Percentiles rank a stretch among this genome's conserved stretches.
Evolutionary conservation across 495 filamentous ascomycete genomes (phyloP).

Genomic region (Daldinia loculata): DNA sequence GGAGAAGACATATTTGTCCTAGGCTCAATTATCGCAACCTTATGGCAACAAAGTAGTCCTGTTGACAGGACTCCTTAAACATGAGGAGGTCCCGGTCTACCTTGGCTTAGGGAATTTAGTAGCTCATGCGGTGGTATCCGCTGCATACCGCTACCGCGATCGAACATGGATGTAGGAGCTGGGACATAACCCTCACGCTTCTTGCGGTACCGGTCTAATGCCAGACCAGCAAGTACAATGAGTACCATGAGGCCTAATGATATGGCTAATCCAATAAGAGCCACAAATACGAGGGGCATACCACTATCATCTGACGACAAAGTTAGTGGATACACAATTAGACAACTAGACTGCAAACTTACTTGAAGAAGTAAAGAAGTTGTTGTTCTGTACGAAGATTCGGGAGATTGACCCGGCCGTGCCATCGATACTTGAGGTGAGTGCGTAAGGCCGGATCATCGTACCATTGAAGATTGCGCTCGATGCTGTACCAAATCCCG

Average conservation of each 20-base stretch:
- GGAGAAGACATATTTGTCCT: background rate
- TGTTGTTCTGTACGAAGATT: slow-evolving; percentile 78
- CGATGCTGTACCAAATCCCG: slow-evolving; percentile 80
- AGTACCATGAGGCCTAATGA: slow-evolving; percentile 87
- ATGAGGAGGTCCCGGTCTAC: slow-evolving; percentile 51
- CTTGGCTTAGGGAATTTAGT: slow-evolving; percentile 62
- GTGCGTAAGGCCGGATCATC: slow-evolving; percentile 76
- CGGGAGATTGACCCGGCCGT: slow-evolving; percentile 66
- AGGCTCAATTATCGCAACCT: slow-evolving; percentile 1
- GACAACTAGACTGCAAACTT: slow-evolving; percentile 40
- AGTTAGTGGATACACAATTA: slow-evolving; percentile 39
- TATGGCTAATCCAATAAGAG: slow-evolving; percentile 91
- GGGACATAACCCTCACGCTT: slow-evolving; percentile 86
- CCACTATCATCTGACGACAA: slow-evolving; percentile 54
- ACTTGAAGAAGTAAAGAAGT: slow-evolving; percentile 59
- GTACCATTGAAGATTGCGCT: slow-evolving; percentile 88
- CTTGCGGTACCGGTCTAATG: slow-evolving; percentile 84
- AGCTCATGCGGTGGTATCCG: slow-evolving; percentile 84
- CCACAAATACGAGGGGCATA: slow-evolving; percentile 84
- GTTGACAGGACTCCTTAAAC: slow-evolving; percentile 43
- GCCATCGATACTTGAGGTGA: slow-evolving; percentile 71
- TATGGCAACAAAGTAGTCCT: background rate
- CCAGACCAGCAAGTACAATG: slow-evolving; percentile 83
- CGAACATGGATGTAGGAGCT: slow-evolving; percentile 76
- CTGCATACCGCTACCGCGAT: slow-evolving; percentile 77